Percentiles rank a stretch among this genome's conserved stretches.
Conservation (phyloP, 106 monocot species). For the Apostasia ramifera region DNA sequence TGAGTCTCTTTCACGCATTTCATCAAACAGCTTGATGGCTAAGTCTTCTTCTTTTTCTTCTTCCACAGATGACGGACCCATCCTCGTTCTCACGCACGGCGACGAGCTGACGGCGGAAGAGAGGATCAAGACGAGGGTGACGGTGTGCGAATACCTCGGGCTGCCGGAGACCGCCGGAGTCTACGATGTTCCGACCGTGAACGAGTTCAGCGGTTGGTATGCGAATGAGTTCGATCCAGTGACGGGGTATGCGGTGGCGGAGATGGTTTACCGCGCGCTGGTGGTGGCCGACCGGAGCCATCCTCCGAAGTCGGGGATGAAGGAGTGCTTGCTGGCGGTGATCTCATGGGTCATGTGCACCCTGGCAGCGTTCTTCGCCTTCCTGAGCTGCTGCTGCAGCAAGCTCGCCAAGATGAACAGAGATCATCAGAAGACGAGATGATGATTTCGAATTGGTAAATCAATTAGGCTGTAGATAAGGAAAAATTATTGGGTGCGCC, state of each 20-base stretch:
- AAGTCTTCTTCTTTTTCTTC: neutral
- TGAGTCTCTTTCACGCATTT: conserved; percentile 23
- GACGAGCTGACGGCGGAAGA: conserved; percentile 40
- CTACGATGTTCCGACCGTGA: conserved; percentile 32
- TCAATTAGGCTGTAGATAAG: too few relatives aligned
- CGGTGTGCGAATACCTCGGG: conserved; percentile 23
- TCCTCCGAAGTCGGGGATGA: conserved; percentile 23
- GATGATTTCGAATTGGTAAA: neutral
- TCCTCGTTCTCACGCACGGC: conserved; percentile 42
- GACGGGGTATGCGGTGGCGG: conserved; percentile 28
- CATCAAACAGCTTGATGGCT: neutral
- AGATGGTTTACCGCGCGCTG: conserved; percentile 29
- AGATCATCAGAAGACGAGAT: conserved; percentile 11
- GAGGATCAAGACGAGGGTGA: conserved; percentile 19
- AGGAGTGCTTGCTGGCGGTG: conserved; percentile 15
- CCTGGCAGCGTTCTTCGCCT: conserved; percentile 29
- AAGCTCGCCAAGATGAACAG: conserved; percentile 22
- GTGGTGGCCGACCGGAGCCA: conserved; percentile 40
- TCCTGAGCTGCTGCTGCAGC: conserved; percentile 26
- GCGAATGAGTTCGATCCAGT: conserved; percentile 37
- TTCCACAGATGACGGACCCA: conserved; percentile 30
- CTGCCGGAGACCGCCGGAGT: conserved; percentile 17
- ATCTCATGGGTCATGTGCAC: conserved; percentile 21
- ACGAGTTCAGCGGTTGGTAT: conserved; percentile 11
- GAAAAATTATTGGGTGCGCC: too few relatives aligned